Evolutionary conservation across 1,284 basidiomycete species (phyloP), one percentile per base, ranked within the genome.

Genomic region (Fomitopsis pinicola): DNA sequence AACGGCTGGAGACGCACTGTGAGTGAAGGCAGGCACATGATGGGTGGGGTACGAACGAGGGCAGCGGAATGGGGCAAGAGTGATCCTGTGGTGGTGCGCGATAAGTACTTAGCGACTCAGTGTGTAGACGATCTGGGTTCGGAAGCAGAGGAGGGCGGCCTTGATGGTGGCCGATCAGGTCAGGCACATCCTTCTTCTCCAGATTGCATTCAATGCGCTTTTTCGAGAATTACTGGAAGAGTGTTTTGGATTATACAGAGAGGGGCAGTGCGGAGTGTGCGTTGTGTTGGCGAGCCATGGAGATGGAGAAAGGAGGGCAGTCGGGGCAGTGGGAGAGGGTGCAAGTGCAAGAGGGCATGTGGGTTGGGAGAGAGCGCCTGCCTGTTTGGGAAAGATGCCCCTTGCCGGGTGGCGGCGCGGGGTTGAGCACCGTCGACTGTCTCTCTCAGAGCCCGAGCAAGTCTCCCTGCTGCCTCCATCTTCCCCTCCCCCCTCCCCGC

Each of bases 391-490:
- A 35, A 30, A 42, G 35, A 26, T 44, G 19, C 42, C 38, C 56
- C 44, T 56, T 44, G 56, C 56, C 56, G 55, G 55, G 55, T 56
- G 55, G 55, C 38, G 55, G 56, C 56, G 56, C 56, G 28, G 56
- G 44, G 15, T n/a, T 4, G 56, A 28, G 42, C 40, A 36, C 5
- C 35, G 30, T 40, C 53, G 44, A 46, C 17, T 19, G 19, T 19
- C 17, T 4, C 17, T 46, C 35, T 36, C 35, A 36, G 28, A 38
- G 42, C 28, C 22, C 42, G 42, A n/a, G 2, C n/a, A 4, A 15
- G n/a, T 36, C 38, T 42, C 28, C 4, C 17, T 38, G 56, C 33
- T 48, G 5, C 42, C 28, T 15, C 54, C 38, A 19, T 28, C 45
- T 35, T 42, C 33, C 22, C 5, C 22, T 15, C 48, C 14, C 40